Conservation (phyloP, 2,329 filamentous ascomycete genomes). For the Aspergillus caelatus region DNA sequence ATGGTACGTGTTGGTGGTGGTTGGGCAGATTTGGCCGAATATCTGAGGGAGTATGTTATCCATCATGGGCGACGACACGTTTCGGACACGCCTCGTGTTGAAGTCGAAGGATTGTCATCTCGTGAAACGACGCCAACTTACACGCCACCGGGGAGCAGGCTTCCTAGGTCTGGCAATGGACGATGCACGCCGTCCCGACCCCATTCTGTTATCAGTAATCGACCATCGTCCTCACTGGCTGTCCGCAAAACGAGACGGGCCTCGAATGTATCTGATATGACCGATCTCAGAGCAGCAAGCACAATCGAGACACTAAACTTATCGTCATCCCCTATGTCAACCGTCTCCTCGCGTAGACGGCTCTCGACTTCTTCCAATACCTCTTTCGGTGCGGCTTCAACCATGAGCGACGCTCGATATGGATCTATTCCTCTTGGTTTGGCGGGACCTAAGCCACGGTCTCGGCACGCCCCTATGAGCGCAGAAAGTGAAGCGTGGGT, state of each 20-base stretch:
- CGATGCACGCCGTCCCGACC: slow-evolving; percentile 42
- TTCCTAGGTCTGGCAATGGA: slow-evolving; percentile 27
- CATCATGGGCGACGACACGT: slow-evolving; percentile 80
- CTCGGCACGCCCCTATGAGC: slow-evolving; percentile 44
- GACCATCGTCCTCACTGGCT: slow-evolving; percentile 42
- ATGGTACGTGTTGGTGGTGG: slow-evolving; percentile 98
- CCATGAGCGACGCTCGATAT: slow-evolving; percentile 29
- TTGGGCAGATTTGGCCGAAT: slow-evolving; percentile 97
- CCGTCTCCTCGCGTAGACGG: slow-evolving; percentile 32
- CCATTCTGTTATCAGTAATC: slow-evolving; percentile 38
- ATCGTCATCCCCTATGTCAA: slow-evolving; percentile 33
- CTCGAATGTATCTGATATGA: slow-evolving; percentile 37
- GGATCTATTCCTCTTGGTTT: slow-evolving; percentile 47
- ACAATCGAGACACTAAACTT: slow-evolving; percentile 31
- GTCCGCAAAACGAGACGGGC: slow-evolving; percentile 42
- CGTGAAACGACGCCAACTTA: slow-evolving; percentile 32
- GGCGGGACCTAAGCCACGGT: slow-evolving; percentile 47
- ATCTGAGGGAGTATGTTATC: slow-evolving; percentile 86
- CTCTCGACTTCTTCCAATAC: slow-evolving; percentile 43
- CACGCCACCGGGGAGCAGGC: slow-evolving; percentile 29
- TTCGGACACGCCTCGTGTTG: slow-evolving; percentile 56
- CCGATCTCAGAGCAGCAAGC: slow-evolving; percentile 29
- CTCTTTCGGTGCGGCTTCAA: slow-evolving; percentile 36
- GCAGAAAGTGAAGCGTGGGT: slow-evolving; percentile 53
- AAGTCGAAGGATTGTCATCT: slow-evolving; percentile 55